phyloP scores from a whole-genome alignment of 2,329 filamentous ascomycete genomes.

The Cladosporium sp. region DNA sequence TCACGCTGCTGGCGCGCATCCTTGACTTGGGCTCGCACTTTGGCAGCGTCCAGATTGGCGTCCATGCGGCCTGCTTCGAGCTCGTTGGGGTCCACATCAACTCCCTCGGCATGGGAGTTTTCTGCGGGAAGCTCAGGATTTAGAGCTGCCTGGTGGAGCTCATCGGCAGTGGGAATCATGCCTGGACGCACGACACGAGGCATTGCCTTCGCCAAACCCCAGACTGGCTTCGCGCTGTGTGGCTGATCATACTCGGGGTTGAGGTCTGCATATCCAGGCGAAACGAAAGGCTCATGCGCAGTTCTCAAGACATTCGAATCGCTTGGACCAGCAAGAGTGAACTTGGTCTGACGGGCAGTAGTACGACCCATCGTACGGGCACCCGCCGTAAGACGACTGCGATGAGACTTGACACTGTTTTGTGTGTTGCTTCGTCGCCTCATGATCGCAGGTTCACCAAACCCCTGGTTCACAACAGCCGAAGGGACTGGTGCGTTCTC shows the following conservation, averaged over 20 bases:
- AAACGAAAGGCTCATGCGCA: slow-evolving; percentile 34
- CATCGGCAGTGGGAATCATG: slow-evolving; percentile 44
- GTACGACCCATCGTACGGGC: not conserved
- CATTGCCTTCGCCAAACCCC: slow-evolving; percentile 51
- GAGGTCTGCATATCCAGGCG: slow-evolving; percentile 50
- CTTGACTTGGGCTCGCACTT: slow-evolving; percentile 43
- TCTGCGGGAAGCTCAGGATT: slow-evolving; percentile 21
- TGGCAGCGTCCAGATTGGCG: slow-evolving; percentile 34
- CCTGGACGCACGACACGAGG: slow-evolving; percentile 51
- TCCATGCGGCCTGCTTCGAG: slow-evolving; percentile 41
- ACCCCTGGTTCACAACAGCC: slow-evolving; percentile 1
- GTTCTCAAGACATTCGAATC: slow-evolving; percentile 18
- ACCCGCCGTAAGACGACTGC: not conserved
- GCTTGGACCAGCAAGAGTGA: slow-evolving; percentile 17
- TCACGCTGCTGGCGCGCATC: slow-evolving; percentile 40
- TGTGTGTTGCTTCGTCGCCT: slow-evolving; percentile 2
- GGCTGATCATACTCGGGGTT: slow-evolving; percentile 54
- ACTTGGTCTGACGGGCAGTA: slow-evolving; percentile 11
- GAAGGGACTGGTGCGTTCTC: not conserved
- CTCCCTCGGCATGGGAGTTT: slow-evolving; percentile 26
- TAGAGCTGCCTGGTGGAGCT: slow-evolving; percentile 31
- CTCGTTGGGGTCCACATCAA: slow-evolving; percentile 41
- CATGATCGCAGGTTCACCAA: not conserved
- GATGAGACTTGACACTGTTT: slow-evolving; percentile 1
- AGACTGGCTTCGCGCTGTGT: slow-evolving; percentile 46